Conservation (phyloP, 176 grass and related monocot genomes). For the Oryza nivara region DNA sequence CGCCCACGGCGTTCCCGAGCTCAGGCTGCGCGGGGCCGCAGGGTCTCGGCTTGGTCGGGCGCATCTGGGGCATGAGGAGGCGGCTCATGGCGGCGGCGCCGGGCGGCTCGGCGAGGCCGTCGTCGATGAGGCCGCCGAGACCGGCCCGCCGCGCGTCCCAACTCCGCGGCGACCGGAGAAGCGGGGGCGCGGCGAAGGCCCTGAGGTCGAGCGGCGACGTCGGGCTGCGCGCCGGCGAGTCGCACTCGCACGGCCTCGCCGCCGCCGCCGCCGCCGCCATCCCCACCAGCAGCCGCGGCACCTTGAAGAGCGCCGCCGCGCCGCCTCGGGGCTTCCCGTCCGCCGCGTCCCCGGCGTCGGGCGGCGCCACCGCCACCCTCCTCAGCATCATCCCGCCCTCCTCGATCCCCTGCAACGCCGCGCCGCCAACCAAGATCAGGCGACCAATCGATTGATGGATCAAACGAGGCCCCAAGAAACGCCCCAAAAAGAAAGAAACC, state of each 20-base stretch:
- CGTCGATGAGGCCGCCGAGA: constrained; percentile 73
- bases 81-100: constrained; percentile 22
- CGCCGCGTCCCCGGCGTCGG: constrained; percentile 30
- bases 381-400: constrained; percentile 43
- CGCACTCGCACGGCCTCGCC: constrained; percentile 50
- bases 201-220: constrained; percentile 88
- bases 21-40: constrained; percentile 31
- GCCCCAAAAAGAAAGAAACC: background rate
- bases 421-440: constrained; percentile 1
- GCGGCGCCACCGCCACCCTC: constrained; percentile 41
- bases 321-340: constrained; percentile 43
- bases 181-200: constrained; percentile 48
- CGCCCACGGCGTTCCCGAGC: constrained; percentile 34
- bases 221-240: constrained; percentile 68
- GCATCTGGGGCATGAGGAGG: constrained; percentile 41
- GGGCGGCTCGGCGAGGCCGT: constrained; percentile 43
- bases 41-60: constrained; percentile 38
- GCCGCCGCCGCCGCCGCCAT: constrained; percentile 20
- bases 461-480: background rate
- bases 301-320: constrained; percentile 48
- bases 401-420: background rate
- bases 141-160: constrained; percentile 74
- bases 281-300: constrained; percentile 69
- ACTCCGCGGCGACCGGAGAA: constrained; percentile 62
- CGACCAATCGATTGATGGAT: background rate